A percentile compares a stretch with the other conserved stretches of the same genome.
These are phyloP conservation scores for Spathaspora sp. DNA, from an alignment of 1,139 yeast species.

Conservation along the genomic window DNA sequence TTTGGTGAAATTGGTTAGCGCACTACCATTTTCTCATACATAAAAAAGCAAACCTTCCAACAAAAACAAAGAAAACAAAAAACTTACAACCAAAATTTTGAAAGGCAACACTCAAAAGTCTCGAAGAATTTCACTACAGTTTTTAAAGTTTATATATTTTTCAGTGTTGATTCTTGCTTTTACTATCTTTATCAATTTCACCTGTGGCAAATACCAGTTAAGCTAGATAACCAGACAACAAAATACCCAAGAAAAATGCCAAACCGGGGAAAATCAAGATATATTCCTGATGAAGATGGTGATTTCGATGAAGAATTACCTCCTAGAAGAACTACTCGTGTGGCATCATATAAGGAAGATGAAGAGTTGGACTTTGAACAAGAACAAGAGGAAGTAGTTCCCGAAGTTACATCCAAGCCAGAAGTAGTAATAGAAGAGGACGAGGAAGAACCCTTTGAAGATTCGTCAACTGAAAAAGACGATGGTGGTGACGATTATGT, in stretches of 20 bases:
- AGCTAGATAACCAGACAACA: not conserved
- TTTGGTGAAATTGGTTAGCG: not conserved
- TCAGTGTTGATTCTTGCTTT: constrained; percentile 4
- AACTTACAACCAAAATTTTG: not conserved
- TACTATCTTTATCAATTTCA: not conserved
- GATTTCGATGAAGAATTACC: constrained; percentile 11
- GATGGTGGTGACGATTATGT: constrained; percentile 12
- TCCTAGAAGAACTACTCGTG: constrained; percentile 16
- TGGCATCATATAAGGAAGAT: constrained; percentile 18
- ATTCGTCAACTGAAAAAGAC: constrained; percentile 10
- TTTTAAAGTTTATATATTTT: not conserved
- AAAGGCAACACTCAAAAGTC: not conserved
- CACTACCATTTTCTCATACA: not conserved
- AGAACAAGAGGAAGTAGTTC: constrained; percentile 5
- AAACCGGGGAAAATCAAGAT: constrained; percentile 10
- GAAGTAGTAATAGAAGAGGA: constrained; percentile 19
- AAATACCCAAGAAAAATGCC: constrained; percentile 12
- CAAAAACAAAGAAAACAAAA: not conserved
- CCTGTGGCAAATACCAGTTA: not conserved
- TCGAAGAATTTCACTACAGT: not conserved
- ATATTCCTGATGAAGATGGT: constrained; percentile 1
- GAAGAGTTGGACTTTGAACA: constrained; percentile 13
- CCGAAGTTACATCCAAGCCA: constrained; percentile 10
- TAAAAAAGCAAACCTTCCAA: not conserved
- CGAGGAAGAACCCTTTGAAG: constrained; percentile 15